A percentile compares a stretch with the other conserved stretches of the same genome.
Evolutionary conservation across 345 rosid genomes (phyloP).

Genomic region (Camelina hispida): DNA sequence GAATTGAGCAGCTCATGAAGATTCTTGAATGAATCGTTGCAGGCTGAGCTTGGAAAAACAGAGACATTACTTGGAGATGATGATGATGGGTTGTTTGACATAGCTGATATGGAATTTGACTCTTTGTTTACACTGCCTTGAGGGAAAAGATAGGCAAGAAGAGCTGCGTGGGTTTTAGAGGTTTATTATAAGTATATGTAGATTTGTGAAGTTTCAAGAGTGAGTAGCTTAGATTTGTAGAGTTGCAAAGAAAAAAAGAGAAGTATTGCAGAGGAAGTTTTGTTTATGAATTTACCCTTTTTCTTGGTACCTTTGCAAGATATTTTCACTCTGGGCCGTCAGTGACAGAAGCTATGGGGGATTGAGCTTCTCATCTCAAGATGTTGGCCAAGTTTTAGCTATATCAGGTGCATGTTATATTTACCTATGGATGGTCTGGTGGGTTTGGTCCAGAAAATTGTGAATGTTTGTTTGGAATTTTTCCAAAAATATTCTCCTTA

Average conservation of each 20-base stretch:
- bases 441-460: no score
- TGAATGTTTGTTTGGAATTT: no score
- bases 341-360: no score
- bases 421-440: no score
- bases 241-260: conserved; percentile 20
- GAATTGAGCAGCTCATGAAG: not conserved
- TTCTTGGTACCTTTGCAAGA: no score
- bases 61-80: conserved; percentile 47
- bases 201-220: conserved; percentile 31
- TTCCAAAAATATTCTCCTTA: no score
- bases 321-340: no score
- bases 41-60: conserved; percentile 70
- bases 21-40: conserved; percentile 29
- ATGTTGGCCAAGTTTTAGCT: no score
- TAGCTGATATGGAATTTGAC: conserved; percentile 57
- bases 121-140: conserved; percentile 42
- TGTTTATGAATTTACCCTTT: no score
- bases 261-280: no score
- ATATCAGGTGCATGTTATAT: no score
- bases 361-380: no score
- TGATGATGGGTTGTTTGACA: conserved; percentile 42
- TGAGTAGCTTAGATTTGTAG: conserved; percentile 23
- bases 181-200: conserved; percentile 20
- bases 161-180: conserved; percentile 2
- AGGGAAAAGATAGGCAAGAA: not conserved